Evolutionary conservation across 805 yeast genomes (phyloP).

Genomic region (Myxozyma neotropica): DNA sequence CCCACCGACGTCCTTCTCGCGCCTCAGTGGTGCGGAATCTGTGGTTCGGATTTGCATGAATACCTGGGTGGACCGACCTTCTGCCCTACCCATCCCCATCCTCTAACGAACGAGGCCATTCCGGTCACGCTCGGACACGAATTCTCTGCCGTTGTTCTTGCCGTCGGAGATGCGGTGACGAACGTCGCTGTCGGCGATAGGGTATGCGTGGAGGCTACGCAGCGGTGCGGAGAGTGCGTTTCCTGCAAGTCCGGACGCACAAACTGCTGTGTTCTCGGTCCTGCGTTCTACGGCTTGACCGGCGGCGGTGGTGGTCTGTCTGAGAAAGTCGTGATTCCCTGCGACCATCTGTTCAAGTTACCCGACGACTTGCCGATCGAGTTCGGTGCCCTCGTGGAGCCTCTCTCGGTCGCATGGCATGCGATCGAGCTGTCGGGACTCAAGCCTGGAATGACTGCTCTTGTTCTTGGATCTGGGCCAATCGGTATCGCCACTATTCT

Average conservation of each 20-base stretch:
- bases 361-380: constrained; percentile 49
- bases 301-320: constrained; percentile 60
- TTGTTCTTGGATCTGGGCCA: constrained; percentile 60
- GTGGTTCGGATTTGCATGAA: constrained; percentile 66
- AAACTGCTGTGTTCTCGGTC: constrained; percentile 54
- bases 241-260: constrained; percentile 55
- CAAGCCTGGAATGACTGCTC: constrained; percentile 50
- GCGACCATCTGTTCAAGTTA: constrained; percentile 47
- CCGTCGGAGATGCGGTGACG: constrained; percentile 52
- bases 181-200: constrained; percentile 55
- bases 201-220: constrained; percentile 65
- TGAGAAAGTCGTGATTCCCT: constrained; percentile 51
- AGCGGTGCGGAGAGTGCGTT: constrained; percentile 56
- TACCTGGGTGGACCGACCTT: constrained; percentile 62
- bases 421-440: constrained; percentile 51
- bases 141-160: constrained; percentile 51
- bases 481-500: constrained; percentile 55
- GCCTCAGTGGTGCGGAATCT: constrained; percentile 54
- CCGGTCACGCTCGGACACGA: constrained; percentile 61
- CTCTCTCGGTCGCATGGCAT: constrained; percentile 63
- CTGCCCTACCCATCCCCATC: constrained; percentile 46
- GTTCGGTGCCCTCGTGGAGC: constrained; percentile 59
- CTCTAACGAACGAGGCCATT: constrained; percentile 47
- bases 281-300: constrained; percentile 57
- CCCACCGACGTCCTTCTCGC: constrained; percentile 27